A percentile compares a stretch with the other conserved stretches of the same genome.
Evolutionary conservation across 2,329 filamentous ascomycete species (phyloP).

Genomic region (Cercospora berteroae): DNA sequence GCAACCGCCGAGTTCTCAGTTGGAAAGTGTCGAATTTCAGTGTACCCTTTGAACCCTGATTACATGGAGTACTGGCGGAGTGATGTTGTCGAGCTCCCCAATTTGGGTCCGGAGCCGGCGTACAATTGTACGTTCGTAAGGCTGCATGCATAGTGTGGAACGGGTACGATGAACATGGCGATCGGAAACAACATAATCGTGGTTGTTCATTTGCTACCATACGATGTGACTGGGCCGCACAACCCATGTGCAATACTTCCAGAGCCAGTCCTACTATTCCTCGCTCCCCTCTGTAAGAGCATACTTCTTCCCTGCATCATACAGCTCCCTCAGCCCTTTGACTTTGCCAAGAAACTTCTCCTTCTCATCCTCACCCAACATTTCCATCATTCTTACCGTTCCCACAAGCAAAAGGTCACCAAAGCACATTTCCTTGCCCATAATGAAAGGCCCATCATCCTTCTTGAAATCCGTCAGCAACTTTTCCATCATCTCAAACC

Average conservation of each 20-base stretch:
- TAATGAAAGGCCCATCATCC: constrained; percentile 26
- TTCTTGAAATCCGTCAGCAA: constrained; percentile 20
- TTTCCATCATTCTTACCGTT: constrained; percentile 15
- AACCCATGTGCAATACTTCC: background rate
- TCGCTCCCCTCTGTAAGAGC: background rate
- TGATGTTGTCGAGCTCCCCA: background rate
- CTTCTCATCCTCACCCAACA: constrained; percentile 13
- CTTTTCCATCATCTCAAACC: constrained; percentile 12
- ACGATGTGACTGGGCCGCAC: background rate
- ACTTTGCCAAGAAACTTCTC: constrained; percentile 4
- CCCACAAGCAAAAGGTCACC: constrained; percentile 24
- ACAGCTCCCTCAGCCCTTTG: constrained; percentile 14
- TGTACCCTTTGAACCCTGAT: background rate
- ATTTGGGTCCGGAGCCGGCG: background rate
- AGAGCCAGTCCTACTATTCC: background rate
- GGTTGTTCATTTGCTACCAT: background rate
- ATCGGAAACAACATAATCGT: background rate
- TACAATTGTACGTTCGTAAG: background rate
- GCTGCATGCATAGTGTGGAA: background rate
- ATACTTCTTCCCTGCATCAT: constrained; percentile 18
- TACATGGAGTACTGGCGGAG: background rate
- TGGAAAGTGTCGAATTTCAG: background rate
- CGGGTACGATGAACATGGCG: background rate
- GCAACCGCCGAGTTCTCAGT: background rate
- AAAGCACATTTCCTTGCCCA: constrained; percentile 23